Evolutionary conservation across 257 asterid species (phyloP), one percentile per base, ranked within the genome.

Genomic region (Petunia secreta): DNA sequence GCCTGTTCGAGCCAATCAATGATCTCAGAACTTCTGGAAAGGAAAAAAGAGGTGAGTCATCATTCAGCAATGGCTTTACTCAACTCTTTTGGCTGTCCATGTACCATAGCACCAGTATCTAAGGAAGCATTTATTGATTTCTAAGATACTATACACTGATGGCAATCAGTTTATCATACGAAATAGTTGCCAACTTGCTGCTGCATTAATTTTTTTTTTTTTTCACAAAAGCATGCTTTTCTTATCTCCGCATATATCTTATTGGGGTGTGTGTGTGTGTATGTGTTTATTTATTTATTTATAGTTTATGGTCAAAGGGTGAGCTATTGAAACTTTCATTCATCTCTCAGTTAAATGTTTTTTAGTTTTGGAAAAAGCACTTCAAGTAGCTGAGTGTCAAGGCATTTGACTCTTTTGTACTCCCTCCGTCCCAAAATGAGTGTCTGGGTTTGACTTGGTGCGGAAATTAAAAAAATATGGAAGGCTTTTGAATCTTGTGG

Each of bases 1-100:
- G 88, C 97, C 75, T 88, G 89, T 88, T 89, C 91, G 78, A 83
- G 98, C 87, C 89, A 89, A 84, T 84, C 91, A 75, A 81, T 91
- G 92, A 89, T 94, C 81, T 89, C 86, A 44, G 89, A 85, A 83
- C 99, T 96, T 82, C 86, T 96, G 80, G 85, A 88, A 85, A 90
- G 87, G 85, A 91, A 87, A 88, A 85, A 87, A 85, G 99, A 95
- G 97, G 99, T 84, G 77, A 87, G 91, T 81, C 67, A 81, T 44
- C 71, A 68, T 83, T 80, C 79, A 79, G 82, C 64, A 34, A 44
- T 57, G 79, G 59, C 62, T 73, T 50, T 73, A 50, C 78, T 59
- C 25, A 36, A 64, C 53, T 59, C 44, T 6, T 80, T 63, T 57
- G 11, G 57, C 53, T 81, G 64, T 52, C 78, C 46, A 73, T 50